Evolutionary conservation across 2,329 filamentous ascomycete species (phyloP), one percentile per base, ranked within the genome.

Genomic region (Lachnellula cervina): DNA sequence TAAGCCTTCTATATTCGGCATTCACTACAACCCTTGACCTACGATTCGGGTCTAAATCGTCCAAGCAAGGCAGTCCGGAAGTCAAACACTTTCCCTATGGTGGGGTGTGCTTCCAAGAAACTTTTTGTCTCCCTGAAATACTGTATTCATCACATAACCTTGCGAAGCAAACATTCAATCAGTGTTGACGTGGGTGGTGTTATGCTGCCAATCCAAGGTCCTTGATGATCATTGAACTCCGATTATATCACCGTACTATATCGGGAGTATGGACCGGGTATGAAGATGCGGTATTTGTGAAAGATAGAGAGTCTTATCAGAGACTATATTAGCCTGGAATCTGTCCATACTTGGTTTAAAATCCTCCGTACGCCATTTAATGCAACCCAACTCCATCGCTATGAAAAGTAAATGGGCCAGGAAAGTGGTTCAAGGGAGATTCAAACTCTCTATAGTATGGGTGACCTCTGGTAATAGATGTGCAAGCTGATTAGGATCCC

Each of bases 401-500:
- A 46, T 46, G 42, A 32, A 43, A 43, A 5, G 37, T 16, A 43
- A 13, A 51, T 25, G 14, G 13, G n/a, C 13, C 23, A 11, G 14
- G 14, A n/a, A 46, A n/a, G 21, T 25, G 44, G 4, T 28, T 64
- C 49, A 67, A 34, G 60, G 57, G 19, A 69, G 48, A 3, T 50
- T 59, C 38, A 70, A 48, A 53, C 43, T 65, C 52, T 96, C 90
- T 57, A 86, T 73, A 28, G 70, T 80, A 54, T 84, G 83, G 54
- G 89, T 84, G n/a, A 91, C 81, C 5, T 89, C 73, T 2, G 84
- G 86, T 47, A 96, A 71, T 43, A 90, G 68, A 28, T 85, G 81
- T 14, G 83, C 83, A 43, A 96, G 75, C 53, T 84, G 78, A 66
- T 95, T 94, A 2, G 90, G 81, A 71, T 97, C 90, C 64, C 91